Evolutionary conservation across 2,329 filamentous ascomycete species (phyloP).

Genomic region (Pyrenophora graminea): DNA sequence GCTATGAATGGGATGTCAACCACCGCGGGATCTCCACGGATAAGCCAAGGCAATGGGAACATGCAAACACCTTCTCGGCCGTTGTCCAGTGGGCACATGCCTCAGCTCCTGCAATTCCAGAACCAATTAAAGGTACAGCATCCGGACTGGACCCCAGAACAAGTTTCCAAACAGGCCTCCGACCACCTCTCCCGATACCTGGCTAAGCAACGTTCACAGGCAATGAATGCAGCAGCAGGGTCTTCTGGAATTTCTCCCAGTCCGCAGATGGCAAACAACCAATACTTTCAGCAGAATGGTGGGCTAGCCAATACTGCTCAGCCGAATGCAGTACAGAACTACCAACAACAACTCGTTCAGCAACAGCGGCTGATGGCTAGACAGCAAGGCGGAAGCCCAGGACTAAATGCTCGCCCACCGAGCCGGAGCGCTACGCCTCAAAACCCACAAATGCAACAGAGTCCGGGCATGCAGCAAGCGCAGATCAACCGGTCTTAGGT

Average conservation of each 20-base stretch:
- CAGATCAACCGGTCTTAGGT: slow-evolving; percentile 30
- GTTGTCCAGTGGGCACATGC: slow-evolving; percentile 42
- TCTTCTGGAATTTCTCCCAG: slow-evolving; percentile 37
- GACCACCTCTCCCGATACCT: slow-evolving; percentile 41
- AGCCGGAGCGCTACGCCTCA: slow-evolving; percentile 48
- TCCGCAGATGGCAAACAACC: slow-evolving; percentile 41
- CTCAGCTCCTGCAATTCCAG: slow-evolving; percentile 39
- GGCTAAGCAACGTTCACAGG: slow-evolving; percentile 41
- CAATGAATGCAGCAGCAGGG: slow-evolving; percentile 45
- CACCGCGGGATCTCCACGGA: slow-evolving; percentile 41
- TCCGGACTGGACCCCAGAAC: slow-evolving; percentile 44
- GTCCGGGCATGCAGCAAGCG: slow-evolving; percentile 40
- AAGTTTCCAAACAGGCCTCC: slow-evolving; percentile 41
- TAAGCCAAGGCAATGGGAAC: slow-evolving; percentile 36
- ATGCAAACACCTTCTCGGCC: slow-evolving; percentile 37
- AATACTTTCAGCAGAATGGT: slow-evolving; percentile 40
- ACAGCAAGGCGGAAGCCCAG: slow-evolving; percentile 41
- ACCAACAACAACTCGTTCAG: slow-evolving; percentile 44
- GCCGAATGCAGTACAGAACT: slow-evolving; percentile 42
- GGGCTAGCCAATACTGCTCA: slow-evolving; percentile 37
- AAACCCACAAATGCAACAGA: slow-evolving; percentile 42
- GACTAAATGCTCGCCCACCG: slow-evolving; percentile 36
- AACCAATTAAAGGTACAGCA: slow-evolving; percentile 40
- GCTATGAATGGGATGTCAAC: slow-evolving; percentile 44
- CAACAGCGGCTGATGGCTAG: slow-evolving; percentile 44